Conservation (phyloP, 2,329 filamentous ascomycete genomes). For the Monosporascus sp. region DNA sequence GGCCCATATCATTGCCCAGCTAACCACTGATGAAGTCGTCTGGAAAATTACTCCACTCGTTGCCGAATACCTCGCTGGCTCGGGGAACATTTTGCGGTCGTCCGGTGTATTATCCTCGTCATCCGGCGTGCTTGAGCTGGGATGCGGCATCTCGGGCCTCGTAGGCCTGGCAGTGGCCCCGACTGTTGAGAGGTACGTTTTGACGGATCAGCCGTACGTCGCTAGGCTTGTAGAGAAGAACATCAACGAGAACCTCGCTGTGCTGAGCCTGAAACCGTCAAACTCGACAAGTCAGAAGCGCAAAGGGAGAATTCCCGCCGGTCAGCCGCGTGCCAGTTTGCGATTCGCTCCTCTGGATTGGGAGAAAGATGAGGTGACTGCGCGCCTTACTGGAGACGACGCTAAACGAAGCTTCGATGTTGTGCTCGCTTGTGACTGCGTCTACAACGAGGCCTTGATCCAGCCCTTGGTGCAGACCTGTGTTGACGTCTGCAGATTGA, state of each 20-base stretch:
- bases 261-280: constrained; percentile 7
- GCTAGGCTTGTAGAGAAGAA: constrained; percentile 72
- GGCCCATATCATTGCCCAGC: background rate
- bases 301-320: background rate
- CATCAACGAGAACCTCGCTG: constrained; percentile 52
- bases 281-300: constrained; percentile 8
- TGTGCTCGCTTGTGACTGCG: constrained; percentile 83
- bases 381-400: constrained; percentile 31
- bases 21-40: constrained; percentile 50
- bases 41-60: constrained; percentile 88
- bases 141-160: constrained; percentile 80
- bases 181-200: constrained; percentile 59
- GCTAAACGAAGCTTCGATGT: constrained; percentile 54
- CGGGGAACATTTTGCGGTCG: constrained; percentile 58
- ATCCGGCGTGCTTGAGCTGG: constrained; percentile 71
- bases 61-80: constrained; percentile 68
- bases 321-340: constrained; percentile 34
- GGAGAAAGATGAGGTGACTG: constrained; percentile 60
- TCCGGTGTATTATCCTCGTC: constrained; percentile 43
- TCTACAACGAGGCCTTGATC: constrained; percentile 88
- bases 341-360: constrained; percentile 68
- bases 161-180: constrained; percentile 64
- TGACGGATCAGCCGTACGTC: constrained; percentile 87
- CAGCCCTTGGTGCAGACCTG: constrained; percentile 78
- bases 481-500: constrained; percentile 63